These are phyloP conservation scores for Rhizomucor pusillus DNA, from an alignment of 371 early-diverging fungal species.

Conservation along the genomic window DNA sequence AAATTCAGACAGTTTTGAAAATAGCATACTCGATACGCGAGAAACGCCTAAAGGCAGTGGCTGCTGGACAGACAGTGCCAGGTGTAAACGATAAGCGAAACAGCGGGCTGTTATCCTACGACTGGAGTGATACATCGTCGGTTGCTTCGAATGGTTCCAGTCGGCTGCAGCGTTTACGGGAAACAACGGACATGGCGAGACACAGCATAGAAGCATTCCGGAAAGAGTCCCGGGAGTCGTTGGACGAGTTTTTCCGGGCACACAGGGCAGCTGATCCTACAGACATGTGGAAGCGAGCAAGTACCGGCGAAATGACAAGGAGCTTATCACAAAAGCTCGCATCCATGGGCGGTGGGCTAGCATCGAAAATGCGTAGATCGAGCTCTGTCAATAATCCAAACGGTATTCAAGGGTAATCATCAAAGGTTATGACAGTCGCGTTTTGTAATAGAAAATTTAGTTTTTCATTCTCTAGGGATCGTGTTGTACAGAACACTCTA, in stretches of 20 bases:
- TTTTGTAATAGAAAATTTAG: neutral
- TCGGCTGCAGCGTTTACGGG: constrained; percentile 35
- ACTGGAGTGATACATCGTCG: constrained; percentile 43
- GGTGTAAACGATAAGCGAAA: constrained; percentile 33
- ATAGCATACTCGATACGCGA: constrained; percentile 41
- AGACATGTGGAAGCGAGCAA: constrained; percentile 34
- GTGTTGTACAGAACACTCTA: neutral
- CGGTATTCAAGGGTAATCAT: constrained; percentile 1
- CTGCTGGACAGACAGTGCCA: constrained; percentile 30
- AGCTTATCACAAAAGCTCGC: constrained; percentile 34
- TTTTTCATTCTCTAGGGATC: neutral
- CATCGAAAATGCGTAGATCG: constrained; percentile 10
- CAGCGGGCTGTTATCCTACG: constrained; percentile 25
- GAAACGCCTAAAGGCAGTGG: constrained; percentile 28
- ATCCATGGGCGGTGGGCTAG: constrained; percentile 16
- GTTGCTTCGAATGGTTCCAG: constrained; percentile 35
- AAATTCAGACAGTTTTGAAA: constrained; percentile 44
- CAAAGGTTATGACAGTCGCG: neutral
- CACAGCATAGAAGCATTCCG: constrained; percentile 42
- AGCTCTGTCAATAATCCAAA: neutral
- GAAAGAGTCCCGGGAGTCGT: constrained; percentile 37
- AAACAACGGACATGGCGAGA: constrained; percentile 42
- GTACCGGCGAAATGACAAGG: constrained; percentile 32
- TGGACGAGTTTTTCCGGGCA: constrained; percentile 41
- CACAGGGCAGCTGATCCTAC: constrained; percentile 8